Evolutionary conservation across 345 rosid genomes (phyloP).

Genomic region (Pseudoturritis turrita): DNA sequence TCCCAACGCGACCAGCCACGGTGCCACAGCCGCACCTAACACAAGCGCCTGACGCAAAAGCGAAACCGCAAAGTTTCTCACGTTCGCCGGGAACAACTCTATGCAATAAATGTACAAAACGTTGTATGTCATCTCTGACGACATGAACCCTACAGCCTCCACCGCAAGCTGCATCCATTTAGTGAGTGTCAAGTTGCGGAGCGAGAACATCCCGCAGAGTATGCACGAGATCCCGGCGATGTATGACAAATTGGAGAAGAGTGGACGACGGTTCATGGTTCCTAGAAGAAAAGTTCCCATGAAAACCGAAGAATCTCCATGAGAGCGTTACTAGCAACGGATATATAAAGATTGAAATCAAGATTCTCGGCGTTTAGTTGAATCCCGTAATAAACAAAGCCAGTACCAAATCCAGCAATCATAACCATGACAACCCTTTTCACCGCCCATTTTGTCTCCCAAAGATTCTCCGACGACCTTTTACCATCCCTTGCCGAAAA

Average conservation of each 20-base stretch:
- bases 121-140: slow-evolving; percentile 50
- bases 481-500: not conserved
- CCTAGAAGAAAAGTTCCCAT: slow-evolving; percentile 45
- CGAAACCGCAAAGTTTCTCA: slow-evolving; percentile 68
- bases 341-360: slow-evolving; percentile 50
- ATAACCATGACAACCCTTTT: slow-evolving; percentile 46
- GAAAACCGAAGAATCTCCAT: slow-evolving; percentile 71
- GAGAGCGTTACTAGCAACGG: slow-evolving; percentile 54
- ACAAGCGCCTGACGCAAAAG: slow-evolving; percentile 50
- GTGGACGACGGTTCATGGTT: slow-evolving; percentile 45
- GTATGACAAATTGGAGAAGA: slow-evolving; percentile 45
- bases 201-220: slow-evolving; percentile 54
- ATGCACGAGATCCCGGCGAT: slow-evolving; percentile 46
- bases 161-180: slow-evolving; percentile 51
- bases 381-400: slow-evolving; percentile 70
- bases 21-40: slow-evolving; percentile 73
- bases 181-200: slow-evolving; percentile 2
- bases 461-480: slow-evolving; percentile 36
- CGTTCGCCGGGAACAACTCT: slow-evolving; percentile 71
- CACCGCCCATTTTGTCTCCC: slow-evolving; percentile 64
- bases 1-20: slow-evolving; percentile 55
- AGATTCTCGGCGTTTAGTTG: slow-evolving; percentile 72
- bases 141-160: slow-evolving; percentile 69
- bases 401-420: slow-evolving; percentile 59
- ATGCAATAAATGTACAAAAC: slow-evolving; percentile 53